Base-by-base conservation (phyloP, 2,329 filamentous ascomycete genomes). In the Colletotrichum endophyticum region DNA sequence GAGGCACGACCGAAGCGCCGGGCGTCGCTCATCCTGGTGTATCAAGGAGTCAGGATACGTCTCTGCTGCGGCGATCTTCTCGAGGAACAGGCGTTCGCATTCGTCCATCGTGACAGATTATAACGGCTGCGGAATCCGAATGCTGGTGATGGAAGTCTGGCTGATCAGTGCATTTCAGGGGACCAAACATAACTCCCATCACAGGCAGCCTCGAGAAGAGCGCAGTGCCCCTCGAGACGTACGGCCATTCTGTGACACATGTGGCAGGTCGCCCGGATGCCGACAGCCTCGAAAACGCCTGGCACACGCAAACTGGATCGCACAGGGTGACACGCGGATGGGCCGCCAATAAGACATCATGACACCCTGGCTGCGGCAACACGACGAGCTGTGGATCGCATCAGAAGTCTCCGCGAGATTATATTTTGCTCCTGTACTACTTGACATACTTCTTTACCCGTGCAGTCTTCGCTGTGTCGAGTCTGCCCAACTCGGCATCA, bases 401-500 rank as follows among this genome's bases (percentile, higher is more conserved):
- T 22, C 22, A 30, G 7, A 49, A 53, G n/a, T 28, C 49, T 39
- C 30, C 66, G 27, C 19, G 15, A 32, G 11, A 4, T 22, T 28
- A 22, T 59, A 36, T 59, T 44, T 36, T 67, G 27, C 36, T 9
- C 59, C 19, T 36, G 59, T 67, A 30, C 22, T 34, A 53, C 15
- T 32, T 62, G 19, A 73, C 30, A 12, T n/a, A 27, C 64, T 73
- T 73, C 34, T 8, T 64, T 30, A 32, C 64, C 13, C 70, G 70
- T 22, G 64, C 49, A 22, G 59, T 66, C 73, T 73, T 76, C n/a
- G 67, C 62, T 22, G 57, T 44, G 19, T 76, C 64, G 13, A 78
- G 62, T 30, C 12, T 63, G 27, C 69, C 34, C 2, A 76, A 22
- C 62, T 78, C 76, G 6, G 22, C 25, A 15, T 67, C 49, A 3